phyloP scores from a whole-genome alignment of 352 stramenopile species.

The Phytophthora sojae region DNA sequence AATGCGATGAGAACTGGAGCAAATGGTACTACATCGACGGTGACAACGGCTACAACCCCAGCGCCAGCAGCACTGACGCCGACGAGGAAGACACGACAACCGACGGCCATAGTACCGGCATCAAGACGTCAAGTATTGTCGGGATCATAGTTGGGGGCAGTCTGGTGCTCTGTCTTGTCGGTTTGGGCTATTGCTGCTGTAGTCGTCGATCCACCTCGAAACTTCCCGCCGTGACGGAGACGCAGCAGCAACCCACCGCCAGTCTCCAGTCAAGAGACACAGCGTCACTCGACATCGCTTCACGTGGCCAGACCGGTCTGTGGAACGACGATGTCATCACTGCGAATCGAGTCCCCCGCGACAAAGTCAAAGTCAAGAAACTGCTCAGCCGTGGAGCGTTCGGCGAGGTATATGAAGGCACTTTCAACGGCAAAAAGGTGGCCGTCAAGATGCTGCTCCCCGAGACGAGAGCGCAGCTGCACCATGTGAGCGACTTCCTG shows the following conservation, averaged over 20 bases:
- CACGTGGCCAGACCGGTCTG: conserved; percentile 23
- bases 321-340: conserved; percentile 53
- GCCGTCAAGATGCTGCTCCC: conserved; percentile 55
- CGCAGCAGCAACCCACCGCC: conserved; percentile 17
- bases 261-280: conserved; percentile 30
- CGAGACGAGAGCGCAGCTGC: conserved; percentile 33
- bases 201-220: conserved; percentile 15
- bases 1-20: conserved; percentile 27
- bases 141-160: conserved; percentile 16
- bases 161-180: conserved; percentile 15
- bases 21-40: conserved; percentile 38
- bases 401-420: conserved; percentile 50
- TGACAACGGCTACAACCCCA: conserved; percentile 3
- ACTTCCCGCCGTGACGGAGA: conserved; percentile 3
- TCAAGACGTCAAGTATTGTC: conserved; percentile 16
- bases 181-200: conserved; percentile 22
- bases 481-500: conserved; percentile 48
- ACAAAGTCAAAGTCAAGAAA: conserved; percentile 36
- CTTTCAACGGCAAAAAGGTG: conserved; percentile 41
- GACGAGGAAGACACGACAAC: not conserved
- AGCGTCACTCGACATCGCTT: conserved; percentile 22
- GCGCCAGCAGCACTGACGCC: not conserved
- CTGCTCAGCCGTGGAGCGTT: conserved; percentile 49
- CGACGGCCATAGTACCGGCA: not conserved
- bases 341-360: conserved; percentile 43